Conservation (phyloP, 441 rosid genomes). For the Omphalea diandra region DNA sequence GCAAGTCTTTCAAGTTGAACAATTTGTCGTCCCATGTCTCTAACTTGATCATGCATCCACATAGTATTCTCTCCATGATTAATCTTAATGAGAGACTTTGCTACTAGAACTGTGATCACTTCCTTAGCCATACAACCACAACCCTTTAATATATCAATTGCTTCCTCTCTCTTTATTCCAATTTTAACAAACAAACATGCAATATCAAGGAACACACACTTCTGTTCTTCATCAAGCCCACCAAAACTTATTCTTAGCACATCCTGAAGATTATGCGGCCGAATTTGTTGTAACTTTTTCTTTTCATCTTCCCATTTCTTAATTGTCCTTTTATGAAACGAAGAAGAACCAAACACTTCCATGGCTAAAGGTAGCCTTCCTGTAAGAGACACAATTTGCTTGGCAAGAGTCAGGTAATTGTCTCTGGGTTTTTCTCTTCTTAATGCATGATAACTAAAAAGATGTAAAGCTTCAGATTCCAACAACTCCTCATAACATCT, state of each 20-base stretch:
- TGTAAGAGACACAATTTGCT: conserved; percentile 15
- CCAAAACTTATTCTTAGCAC: conserved; percentile 21
- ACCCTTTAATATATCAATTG: conserved; percentile 20
- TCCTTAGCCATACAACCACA: conserved; percentile 18
- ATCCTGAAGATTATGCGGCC: conserved; percentile 3
- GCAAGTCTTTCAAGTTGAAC: conserved; percentile 26
- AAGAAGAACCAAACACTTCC: conserved; percentile 29
- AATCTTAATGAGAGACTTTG: conserved; percentile 23
- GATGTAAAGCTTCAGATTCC: conserved; percentile 15
- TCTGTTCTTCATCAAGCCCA: conserved; percentile 20
- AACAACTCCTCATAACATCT: conserved; percentile 19
- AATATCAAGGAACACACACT: conserved; percentile 27
- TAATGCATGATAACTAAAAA: conserved; percentile 25
- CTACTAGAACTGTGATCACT: conserved; percentile 18
- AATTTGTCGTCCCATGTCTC: conserved; percentile 55
- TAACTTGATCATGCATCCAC: conserved; percentile 39
- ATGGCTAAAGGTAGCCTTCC: conserved; percentile 24
- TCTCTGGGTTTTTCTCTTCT: conserved; percentile 18
- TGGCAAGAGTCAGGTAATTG: conserved; percentile 1
- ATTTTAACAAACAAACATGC: conserved; percentile 28
- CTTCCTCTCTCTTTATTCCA: conserved; percentile 17
- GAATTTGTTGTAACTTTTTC: conserved; percentile 9
- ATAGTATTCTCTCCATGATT: not conserved
- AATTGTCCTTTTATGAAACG: conserved; percentile 15
- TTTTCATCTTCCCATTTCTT: conserved; percentile 19